Base-by-base conservation (phyloP, 176 grass and related monocot species). In the Ananas comosus region DNA sequence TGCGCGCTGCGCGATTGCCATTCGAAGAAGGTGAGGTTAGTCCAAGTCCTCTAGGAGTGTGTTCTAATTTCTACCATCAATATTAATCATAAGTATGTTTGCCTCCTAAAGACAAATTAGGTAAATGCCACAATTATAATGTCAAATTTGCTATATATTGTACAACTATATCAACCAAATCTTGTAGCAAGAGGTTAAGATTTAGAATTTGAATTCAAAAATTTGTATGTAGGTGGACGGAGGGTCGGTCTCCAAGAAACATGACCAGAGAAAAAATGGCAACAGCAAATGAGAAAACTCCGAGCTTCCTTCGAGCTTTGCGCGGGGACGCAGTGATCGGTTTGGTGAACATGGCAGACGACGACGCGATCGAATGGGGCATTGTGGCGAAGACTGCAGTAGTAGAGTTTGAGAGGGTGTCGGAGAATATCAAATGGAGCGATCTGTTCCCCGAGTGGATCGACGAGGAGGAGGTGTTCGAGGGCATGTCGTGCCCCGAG, bases 1-100 rank as follows among this genome's bases (percentile, higher is more conserved):
- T 97, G 93, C 71, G 80, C 86, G 80, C 75, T 83, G 54, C 81
- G 68, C 70, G 84, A 83, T 78, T 79, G 83, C 54, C 89, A 79
- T 74, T 76, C 80, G 69, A 83, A 83, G 79, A 92, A 90, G 89
- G 93, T 97, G 92, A 90, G 93, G 93, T 97, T 87, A 83, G 89
- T 42, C 5, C 33, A 42, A 42, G 6, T 42, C 33, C 29, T 33
- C 29, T 33, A 33, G 29, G 29, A 4, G 29, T 33, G 29, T 33
- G 4, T 33, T 33, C 29, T 33, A 33, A 5, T 33, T 33, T 33
- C 29, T 33, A 23, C 25, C 25, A 27, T 27, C 25, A 27, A 27
- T 27, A 27, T 27, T 1, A 27, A 27, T 27, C 25, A 27, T 27
- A 27, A 27, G 2, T 27, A 27, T 27, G 25, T 27, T 27, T 27